Percentiles rank a stretch among this genome's conserved stretches.
These are phyloP conservation scores for Dactylellina drechsleri DNA, from an alignment of 2,329 filamentous ascomycete species.

Conservation along the genomic window DNA sequence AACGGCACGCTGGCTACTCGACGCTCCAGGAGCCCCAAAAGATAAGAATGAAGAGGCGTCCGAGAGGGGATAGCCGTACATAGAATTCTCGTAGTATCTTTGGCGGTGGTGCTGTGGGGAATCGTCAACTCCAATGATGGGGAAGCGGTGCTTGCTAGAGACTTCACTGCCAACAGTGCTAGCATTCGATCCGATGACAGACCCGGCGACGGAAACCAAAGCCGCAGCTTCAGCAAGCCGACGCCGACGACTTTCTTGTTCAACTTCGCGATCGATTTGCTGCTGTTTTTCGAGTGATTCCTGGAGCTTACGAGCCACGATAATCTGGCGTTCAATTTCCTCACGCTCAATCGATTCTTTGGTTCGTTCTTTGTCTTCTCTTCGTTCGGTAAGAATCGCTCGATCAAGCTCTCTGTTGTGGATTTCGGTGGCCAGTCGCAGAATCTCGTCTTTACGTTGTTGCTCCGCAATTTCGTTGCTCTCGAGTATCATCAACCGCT, in stretches of 20 bases:
- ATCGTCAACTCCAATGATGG: constrained; percentile 31
- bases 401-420: constrained; percentile 48
- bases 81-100: constrained; percentile 37
- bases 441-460: constrained; percentile 46
- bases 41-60: constrained; percentile 19
- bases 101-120: constrained; percentile 25
- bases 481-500: constrained; percentile 35
- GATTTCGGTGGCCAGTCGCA: constrained; percentile 34
- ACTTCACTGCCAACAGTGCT: constrained; percentile 14
- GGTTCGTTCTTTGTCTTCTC: constrained; percentile 42
- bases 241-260: constrained; percentile 44
- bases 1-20: constrained; percentile 5
- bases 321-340: constrained; percentile 41
- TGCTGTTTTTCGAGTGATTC: constrained; percentile 34
- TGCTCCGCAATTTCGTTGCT: constrained; percentile 51
- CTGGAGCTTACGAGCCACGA: constrained; percentile 37
- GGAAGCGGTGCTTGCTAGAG: constrained; percentile 33
- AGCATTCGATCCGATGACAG: constrained; percentile 27
- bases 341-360: constrained; percentile 51
- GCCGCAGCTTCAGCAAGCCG: constrained; percentile 46
- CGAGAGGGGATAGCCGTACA: constrained; percentile 32
- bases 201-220: constrained; percentile 27
- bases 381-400: constrained; percentile 42
- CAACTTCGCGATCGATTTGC: constrained; percentile 40
- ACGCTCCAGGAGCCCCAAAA: background rate